Evolutionary conservation across 2,329 filamentous ascomycete species (phyloP).

Genomic region (Arthrobotrys conoides): DNA sequence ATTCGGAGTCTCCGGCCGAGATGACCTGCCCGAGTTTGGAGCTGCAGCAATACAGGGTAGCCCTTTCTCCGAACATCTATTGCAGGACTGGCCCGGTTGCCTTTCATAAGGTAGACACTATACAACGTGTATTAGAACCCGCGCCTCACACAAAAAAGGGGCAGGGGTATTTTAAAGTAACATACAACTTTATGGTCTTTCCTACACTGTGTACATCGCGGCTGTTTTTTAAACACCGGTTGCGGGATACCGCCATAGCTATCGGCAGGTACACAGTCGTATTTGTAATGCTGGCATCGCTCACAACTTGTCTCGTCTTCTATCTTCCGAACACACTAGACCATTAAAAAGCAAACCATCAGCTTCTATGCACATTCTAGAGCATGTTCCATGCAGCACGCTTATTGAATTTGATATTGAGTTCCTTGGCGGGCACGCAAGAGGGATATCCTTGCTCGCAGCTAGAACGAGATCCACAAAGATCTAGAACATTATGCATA

Average conservation of each 20-base stretch:
- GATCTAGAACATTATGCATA: slow-evolving; percentile 44
- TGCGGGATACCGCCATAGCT: slow-evolving; percentile 59
- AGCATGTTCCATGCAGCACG: slow-evolving; percentile 23
- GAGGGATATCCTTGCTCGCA: slow-evolving; percentile 52
- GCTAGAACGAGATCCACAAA: slow-evolving; percentile 33
- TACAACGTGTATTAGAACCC: background rate
- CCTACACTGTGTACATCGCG: slow-evolving; percentile 56
- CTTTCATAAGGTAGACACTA: slow-evolving; percentile 57
- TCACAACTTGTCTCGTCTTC: slow-evolving; percentile 57
- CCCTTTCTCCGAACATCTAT: slow-evolving; percentile 54
- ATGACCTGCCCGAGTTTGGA: slow-evolving; percentile 53
- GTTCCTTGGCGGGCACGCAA: slow-evolving; percentile 34
- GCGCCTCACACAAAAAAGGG: background rate
- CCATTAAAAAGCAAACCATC: slow-evolving; percentile 28
- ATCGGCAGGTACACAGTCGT: slow-evolving; percentile 58
- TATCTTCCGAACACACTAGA: slow-evolving; percentile 47
- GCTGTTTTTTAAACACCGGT: slow-evolving; percentile 58
- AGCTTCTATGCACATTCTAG: slow-evolving; percentile 25
- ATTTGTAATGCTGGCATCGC: slow-evolving; percentile 58
- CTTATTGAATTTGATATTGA: slow-evolving; percentile 23
- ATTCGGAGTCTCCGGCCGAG: slow-evolving; percentile 52
- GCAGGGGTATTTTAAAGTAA: no score
- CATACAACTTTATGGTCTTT: slow-evolving; percentile 61
- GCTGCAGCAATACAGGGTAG: slow-evolving; percentile 53
- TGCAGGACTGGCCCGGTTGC: slow-evolving; percentile 55